Evolutionary conservation across 2,329 filamentous ascomycete species (phyloP).

Genomic region (Fusarium keratoplasticum): DNA sequence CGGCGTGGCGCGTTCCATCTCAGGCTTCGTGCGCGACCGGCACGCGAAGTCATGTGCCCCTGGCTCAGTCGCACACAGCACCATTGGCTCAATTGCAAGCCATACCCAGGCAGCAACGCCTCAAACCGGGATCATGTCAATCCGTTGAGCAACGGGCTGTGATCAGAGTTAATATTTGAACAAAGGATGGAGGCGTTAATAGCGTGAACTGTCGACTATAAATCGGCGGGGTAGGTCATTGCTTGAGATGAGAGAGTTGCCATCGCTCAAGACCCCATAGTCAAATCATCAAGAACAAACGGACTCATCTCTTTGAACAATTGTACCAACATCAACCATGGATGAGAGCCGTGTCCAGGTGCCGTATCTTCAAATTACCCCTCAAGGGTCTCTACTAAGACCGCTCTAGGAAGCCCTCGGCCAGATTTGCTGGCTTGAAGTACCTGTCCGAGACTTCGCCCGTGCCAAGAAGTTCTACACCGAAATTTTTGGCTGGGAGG

Average conservation of each 20-base stretch:
- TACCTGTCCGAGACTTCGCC: constrained; percentile 50
- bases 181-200: background rate
- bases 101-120: constrained; percentile 40
- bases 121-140: constrained; percentile 11
- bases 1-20: constrained; percentile 28
- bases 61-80: background rate
- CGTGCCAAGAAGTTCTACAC: constrained; percentile 54
- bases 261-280: background rate
- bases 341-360: constrained; percentile 29
- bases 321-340: background rate
- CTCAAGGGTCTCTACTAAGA: background rate
- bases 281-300: background rate
- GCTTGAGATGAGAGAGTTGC: background rate
- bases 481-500: constrained; percentile 51
- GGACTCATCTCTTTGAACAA: background rate
- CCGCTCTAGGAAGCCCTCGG: constrained; percentile 41
- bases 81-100: constrained; percentile 33
- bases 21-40: constrained; percentile 25
- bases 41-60: constrained; percentile 43
- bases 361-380: background rate
- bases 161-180: background rate
- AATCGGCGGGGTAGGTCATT: constrained; percentile 11
- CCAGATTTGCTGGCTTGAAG: constrained; percentile 54
- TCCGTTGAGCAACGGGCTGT: background rate
- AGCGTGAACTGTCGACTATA: constrained; percentile 22